Evolutionary conservation across 2,329 filamentous ascomycete genomes (phyloP).

Genomic region (Aspergillus latus): DNA sequence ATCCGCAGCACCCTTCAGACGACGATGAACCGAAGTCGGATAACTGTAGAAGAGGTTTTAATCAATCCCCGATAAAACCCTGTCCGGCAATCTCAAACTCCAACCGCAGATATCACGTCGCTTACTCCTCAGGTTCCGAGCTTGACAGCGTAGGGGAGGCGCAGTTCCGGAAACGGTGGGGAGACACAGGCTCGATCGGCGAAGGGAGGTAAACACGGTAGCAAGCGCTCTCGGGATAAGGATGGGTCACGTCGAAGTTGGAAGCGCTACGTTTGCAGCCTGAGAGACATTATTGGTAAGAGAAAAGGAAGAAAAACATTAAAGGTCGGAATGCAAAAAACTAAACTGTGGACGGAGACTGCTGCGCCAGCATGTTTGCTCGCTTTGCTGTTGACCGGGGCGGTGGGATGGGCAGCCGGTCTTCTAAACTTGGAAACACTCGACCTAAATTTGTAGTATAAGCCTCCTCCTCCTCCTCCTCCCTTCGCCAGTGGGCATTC

Average conservation of each 20-base stretch:
- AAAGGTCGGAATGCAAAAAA: slow-evolving; percentile 17
- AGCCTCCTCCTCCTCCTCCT: neutral
- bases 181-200: slow-evolving; percentile 16
- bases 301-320: slow-evolving; percentile 14
- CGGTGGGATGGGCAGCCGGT: slow-evolving; percentile 10
- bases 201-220: slow-evolving; percentile 18
- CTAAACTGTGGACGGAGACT: slow-evolving; percentile 3
- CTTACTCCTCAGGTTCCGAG: slow-evolving; percentile 13
- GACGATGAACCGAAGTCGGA: slow-evolving; percentile 1
- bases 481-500: neutral
- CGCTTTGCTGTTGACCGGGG: slow-evolving; percentile 18
- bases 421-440: slow-evolving; percentile 25
- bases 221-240: slow-evolving; percentile 6
- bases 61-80: neutral
- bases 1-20: slow-evolving; percentile 4
- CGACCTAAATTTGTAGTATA: slow-evolving; percentile 4
- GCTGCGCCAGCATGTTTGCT: slow-evolving; percentile 23
- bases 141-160: slow-evolving; percentile 23
- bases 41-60: neutral
- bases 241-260: slow-evolving; percentile 5
- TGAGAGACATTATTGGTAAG: slow-evolving; percentile 8
- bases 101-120: slow-evolving; percentile 8
- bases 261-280: slow-evolving; percentile 11
- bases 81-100: neutral
- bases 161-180: slow-evolving; percentile 21